Evolutionary conservation across 2,329 filamentous ascomycete genomes (phyloP), one percentile per base, ranked within the genome.

Genomic region (Zelopaecilomyces penicillatus): DNA sequence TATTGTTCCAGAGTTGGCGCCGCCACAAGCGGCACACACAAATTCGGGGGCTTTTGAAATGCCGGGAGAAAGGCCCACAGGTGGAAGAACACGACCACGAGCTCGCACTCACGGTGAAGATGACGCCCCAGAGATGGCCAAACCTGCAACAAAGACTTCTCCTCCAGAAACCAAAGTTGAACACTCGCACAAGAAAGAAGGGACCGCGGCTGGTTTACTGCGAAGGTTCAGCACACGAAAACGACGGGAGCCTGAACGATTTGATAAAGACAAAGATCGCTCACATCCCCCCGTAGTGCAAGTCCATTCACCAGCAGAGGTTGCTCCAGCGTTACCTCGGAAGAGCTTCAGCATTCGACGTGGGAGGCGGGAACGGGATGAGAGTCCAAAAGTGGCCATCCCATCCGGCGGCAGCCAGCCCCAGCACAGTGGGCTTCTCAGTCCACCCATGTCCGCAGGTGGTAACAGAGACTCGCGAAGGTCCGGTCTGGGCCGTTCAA

Each of bases 71-170:
- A 90, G 83, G 59, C 83, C 87, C 8, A 93, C 87, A 1, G 87
- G 89, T 37, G 87, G 87, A 37, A 76, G 91, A 48, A 83, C 87
- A 31, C 77, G 93, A 41, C 88, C 90, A 6, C 78, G 93, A 40
- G 89, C 93, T 32, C 78, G 93, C 52, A 97, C 93, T 0, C 91
- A 97, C 58, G 93, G 91, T 11, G 93, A 97, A 64, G 91, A 97
- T 50, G 93, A 98, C 46, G 76, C 87, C 8, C 76, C 82, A 1
- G 87, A 95, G 40, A 75, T 46, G 34, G 52, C 52, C 28, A 66
- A 60, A 41, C 58, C 55, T 29, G 41, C 50, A 1, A 19, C 19
- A 19, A 53, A 54, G 27, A 45, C 50, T 5, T 55, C 61, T 11
- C 73, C 53, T 56, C 76, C 54, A 57, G 75, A 82, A 28, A 73